These are phyloP conservation scores for Lophium mytilinum DNA, from an alignment of 495 filamentous ascomycete species.

Conservation along the genomic window DNA sequence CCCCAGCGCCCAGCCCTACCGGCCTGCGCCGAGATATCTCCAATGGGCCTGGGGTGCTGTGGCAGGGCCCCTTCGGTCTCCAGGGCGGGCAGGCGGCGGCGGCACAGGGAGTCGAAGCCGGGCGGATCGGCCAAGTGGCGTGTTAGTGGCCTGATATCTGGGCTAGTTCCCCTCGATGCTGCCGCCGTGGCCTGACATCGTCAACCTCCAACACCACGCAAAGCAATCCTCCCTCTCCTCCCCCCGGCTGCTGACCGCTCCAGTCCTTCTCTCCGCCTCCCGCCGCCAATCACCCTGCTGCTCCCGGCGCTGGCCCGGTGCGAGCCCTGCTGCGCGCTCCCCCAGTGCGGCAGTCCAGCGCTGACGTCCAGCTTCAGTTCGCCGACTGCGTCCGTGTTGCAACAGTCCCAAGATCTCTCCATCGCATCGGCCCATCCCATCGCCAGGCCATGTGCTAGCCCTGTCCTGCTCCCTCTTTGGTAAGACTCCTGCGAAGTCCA, in stretches of 20 bases:
- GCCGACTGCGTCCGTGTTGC: slow-evolving; percentile 4
- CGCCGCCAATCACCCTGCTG: not conserved
- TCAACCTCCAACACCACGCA: too few species aligned
- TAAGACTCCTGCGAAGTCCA: slow-evolving; percentile 5
- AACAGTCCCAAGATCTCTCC: not conserved
- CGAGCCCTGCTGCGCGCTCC: not conserved
- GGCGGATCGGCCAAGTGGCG: too few species aligned
- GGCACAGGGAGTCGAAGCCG: too few species aligned
- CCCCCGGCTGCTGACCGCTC: not conserved
- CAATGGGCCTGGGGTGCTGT: too few species aligned
- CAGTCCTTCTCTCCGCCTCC: not conserved
- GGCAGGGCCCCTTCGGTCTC: too few species aligned
- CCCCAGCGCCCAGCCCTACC: too few species aligned
- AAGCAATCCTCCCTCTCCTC: too few species aligned
- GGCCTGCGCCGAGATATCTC: too few species aligned
- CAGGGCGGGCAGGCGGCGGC: too few species aligned
- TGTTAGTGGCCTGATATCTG: too few species aligned
- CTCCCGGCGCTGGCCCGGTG: not conserved
- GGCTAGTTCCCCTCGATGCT: too few species aligned
- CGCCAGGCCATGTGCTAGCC: not conserved
- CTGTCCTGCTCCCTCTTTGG: not conserved
- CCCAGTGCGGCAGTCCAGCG: slow-evolving; percentile 1
- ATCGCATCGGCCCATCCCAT: not conserved
- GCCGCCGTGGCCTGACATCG: too few species aligned
- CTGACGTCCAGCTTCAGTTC: slow-evolving; percentile 9